A percentile compares a stretch with the other conserved stretches of the same genome.
Evolutionary conservation across 257 asterid species (phyloP).

Genomic region (Lithospermum erythrorhizon): DNA sequence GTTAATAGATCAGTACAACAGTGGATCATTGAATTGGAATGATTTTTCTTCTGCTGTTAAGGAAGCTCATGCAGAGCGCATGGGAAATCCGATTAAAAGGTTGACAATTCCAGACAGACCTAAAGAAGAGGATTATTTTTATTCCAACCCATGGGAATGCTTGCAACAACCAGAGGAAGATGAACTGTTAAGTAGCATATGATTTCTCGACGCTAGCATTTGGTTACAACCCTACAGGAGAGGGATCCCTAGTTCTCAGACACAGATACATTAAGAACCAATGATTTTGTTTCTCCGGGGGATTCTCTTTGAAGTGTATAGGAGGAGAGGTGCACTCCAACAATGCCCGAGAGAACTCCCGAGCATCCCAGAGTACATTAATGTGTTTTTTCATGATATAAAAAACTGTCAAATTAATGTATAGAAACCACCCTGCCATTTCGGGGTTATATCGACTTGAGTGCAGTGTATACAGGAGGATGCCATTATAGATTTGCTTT

Average conservation of each 20-base stretch:
- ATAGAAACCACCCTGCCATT: not conserved
- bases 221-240: not conserved
- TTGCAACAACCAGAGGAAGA: constrained; percentile 19
- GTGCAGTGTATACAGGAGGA: not conserved
- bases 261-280: not conserved
- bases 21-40: constrained; percentile 41
- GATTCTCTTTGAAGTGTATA: not conserved
- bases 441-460: not conserved
- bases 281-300: not conserved
- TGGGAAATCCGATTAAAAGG: constrained; percentile 38
- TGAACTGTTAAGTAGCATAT: constrained; percentile 7
- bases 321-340: not conserved
- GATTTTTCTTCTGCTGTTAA: constrained; percentile 39
- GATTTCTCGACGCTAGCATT: not conserved
- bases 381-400: not conserved
- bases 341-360: not conserved
- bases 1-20: constrained; percentile 32
- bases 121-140: constrained; percentile 62
- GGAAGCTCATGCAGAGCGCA: constrained; percentile 36
- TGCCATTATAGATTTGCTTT: not conserved
- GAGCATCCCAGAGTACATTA: not conserved
- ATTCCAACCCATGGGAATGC: constrained; percentile 70
- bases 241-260: not conserved
- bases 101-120: constrained; percentile 31
- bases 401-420: not conserved